Conservation (phyloP, 305 asterid genomes). For the Fraxinus ornus region DNA sequence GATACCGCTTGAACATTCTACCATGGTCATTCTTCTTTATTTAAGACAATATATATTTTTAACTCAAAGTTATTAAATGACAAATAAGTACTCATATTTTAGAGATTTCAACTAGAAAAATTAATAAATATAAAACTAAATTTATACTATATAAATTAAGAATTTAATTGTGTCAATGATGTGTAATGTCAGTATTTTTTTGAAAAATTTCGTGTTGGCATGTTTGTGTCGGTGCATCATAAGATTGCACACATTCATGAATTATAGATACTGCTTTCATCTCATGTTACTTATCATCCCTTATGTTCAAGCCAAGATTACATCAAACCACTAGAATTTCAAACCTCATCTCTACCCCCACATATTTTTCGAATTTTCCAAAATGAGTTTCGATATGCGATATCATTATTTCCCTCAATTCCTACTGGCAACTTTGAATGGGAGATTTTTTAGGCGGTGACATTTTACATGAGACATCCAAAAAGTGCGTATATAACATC, state of each 20-base stretch:
- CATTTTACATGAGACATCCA: not conserved
- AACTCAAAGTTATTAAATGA: not conserved
- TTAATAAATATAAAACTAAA: not conserved
- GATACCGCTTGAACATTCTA: not conserved
- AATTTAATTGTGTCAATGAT: not conserved
- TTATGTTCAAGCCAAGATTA: not conserved
- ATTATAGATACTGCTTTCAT: not conserved
- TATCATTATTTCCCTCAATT: not conserved
- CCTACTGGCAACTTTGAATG: not conserved
- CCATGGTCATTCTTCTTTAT: not conserved
- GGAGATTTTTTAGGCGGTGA: not conserved
- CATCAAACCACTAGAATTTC: not conserved
- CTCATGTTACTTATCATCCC: not conserved
- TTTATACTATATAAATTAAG: not conserved
- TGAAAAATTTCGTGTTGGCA: not conserved
- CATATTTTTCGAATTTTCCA: not conserved
- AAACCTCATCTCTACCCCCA: not conserved
- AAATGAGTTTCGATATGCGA: not conserved
- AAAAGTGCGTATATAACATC: not conserved
- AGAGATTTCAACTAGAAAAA: not conserved
- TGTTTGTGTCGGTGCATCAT: not conserved
- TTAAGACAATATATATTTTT: not conserved
- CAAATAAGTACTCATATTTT: not conserved
- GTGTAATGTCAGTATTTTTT: not conserved
- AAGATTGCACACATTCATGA: not conserved